Evolutionary conservation across 805 yeast genomes (phyloP), one percentile per base, ranked within the genome.

Genomic region (Candida fluviatilis): DNA sequence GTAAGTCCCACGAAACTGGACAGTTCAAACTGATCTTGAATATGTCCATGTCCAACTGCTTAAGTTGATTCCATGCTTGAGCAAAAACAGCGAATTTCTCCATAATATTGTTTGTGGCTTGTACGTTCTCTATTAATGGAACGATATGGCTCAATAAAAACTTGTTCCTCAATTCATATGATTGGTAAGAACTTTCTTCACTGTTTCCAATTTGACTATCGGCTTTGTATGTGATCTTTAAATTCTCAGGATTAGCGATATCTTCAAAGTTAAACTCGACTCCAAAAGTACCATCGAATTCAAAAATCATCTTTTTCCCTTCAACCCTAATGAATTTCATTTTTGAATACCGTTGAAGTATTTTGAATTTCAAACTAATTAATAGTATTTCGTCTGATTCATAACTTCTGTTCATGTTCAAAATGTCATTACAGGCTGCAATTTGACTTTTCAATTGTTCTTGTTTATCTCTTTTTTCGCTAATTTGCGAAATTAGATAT

Each of bases 1-100:
- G 28, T 2, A 36, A 10, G 10, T 40, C 41, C 4, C 40, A 33
- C 49, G 38, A 35, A 12, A 62, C 32, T 0, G 71, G 71, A 35
- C 47, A 60, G 40, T 49, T 49, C 21, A 62, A 37, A 1, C 61
- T 49, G 2, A 64, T 43, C 35, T 50, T 54, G 47, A 51, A 57
- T 15, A 68, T 47, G 31, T 63, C 66, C 7, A 34, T 26, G 40
- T 66, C 72, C 7, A 58, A 43, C 16, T 34, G 27, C 28, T 39
- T 40, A 8, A 56, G 40, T 18, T 31, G 36, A 18, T 47, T 50
- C 60, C 55, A 58, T 13, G 40, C 34, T 17, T 31, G 37, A 19
- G 44, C 45, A 32, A 57, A 49, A 4, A 35, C 30, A 10, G 51
- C 38, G 25, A 49, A 48, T 28, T 49, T 48, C n/a, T 52, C 50